Evolutionary conservation across 139 green algal species (phyloP).

Genomic region (Chlorella ohadii): DNA sequence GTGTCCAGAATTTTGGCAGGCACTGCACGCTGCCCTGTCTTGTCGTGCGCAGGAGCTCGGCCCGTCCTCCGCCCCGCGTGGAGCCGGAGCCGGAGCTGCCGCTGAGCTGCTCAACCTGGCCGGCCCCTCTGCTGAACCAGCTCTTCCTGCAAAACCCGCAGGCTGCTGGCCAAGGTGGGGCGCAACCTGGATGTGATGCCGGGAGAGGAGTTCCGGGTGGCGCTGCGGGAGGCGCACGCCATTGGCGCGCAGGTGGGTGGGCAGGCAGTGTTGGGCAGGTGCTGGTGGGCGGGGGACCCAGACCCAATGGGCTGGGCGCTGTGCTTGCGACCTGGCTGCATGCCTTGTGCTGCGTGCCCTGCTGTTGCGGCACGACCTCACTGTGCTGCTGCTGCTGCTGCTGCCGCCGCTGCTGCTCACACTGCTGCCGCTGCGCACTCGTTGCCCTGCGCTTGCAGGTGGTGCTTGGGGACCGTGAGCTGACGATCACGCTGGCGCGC

Average conservation of each 20-base stretch:
- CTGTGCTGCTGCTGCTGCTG: neutral
- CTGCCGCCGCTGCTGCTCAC: neutral
- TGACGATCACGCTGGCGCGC: conserved; percentile 61
- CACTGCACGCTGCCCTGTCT: no score
- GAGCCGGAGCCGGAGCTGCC: no score
- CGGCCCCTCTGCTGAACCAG: no score
- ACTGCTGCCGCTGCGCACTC: neutral
- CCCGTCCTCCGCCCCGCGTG: no score
- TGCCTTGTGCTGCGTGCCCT: neutral
- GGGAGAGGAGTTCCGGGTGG: conserved; percentile 74
- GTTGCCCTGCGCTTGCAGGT: no score
- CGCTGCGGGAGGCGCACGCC: conserved; percentile 54
- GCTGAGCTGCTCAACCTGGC: no score
- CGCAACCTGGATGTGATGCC: conserved; percentile 56
- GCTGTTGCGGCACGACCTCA: neutral
- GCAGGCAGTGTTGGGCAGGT: neutral
- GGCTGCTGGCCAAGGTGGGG: conserved; percentile 54
- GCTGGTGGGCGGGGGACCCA: neutral
- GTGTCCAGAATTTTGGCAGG: neutral
- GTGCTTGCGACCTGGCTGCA: no score
- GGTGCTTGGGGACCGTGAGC: conserved; percentile 60
- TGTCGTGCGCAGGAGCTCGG: no score
- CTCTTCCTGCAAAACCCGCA: no score
- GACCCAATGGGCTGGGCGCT: no score
- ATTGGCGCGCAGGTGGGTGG: conserved; percentile 45